These are phyloP conservation scores for Dothideomycetes sp. DNA, from an alignment of 2,329 filamentous ascomycete species.

Conservation along the genomic window DNA sequence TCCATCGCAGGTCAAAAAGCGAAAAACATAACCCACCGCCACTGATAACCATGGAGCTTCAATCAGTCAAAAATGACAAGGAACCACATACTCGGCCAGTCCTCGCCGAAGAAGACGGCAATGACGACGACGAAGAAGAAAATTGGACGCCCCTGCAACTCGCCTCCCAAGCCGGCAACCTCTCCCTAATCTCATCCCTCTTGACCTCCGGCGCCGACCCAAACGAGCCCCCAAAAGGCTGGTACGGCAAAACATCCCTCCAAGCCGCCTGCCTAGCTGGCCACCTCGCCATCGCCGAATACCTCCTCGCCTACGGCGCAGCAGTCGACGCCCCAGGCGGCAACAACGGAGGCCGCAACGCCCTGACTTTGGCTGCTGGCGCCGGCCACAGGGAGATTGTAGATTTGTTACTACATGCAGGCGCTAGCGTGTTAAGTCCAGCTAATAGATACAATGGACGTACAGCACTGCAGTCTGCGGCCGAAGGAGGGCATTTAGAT, in stretches of 20 bases:
- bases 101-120: too few species aligned
- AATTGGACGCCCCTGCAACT: conserved; percentile 13
- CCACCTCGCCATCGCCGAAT: conserved; percentile 11
- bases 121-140: conserved; percentile 12
- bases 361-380: conserved; percentile 12
- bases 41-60: too few species aligned
- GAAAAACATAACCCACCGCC: too few species aligned
- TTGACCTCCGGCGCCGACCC: conserved; percentile 9
- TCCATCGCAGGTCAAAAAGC: too few species aligned
- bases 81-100: too few species aligned
- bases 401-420: conserved; percentile 9
- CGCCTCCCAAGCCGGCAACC: conserved; percentile 10
- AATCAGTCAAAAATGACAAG: too few species aligned
- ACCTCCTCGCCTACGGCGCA: conserved; percentile 11
- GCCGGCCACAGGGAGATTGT: conserved; percentile 12
- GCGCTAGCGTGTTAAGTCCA: conserved; percentile 11
- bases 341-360: conserved; percentile 12
- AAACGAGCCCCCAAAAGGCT: conserved; percentile 13
- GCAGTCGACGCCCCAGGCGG: conserved; percentile 12
- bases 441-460: conserved; percentile 13
- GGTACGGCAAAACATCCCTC: conserved; percentile 15
- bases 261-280: conserved; percentile 13
- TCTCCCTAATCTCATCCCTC: conserved; percentile 6
- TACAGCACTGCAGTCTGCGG: conserved; percentile 14
- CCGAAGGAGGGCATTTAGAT: conserved; percentile 11